phyloP scores from a whole-genome alignment of 179 eudicot species.

The Beta macrorhiza region DNA sequence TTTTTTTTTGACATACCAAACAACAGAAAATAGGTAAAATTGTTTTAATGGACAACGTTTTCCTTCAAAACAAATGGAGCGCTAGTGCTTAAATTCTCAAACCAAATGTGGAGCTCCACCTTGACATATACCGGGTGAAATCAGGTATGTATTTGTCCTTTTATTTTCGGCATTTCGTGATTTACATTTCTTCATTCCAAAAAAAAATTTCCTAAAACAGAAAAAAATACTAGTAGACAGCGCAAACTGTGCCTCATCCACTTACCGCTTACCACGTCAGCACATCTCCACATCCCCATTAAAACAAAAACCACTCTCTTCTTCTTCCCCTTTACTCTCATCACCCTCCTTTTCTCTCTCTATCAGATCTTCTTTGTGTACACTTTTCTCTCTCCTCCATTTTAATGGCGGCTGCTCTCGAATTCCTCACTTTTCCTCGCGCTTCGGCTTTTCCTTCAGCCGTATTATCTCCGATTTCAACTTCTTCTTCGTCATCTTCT shows the following conservation, averaged over 20 bases:
- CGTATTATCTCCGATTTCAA: conserved; percentile 32
- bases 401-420: conserved; percentile 53
- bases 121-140: too few species aligned
- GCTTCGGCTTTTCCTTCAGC: conserved; percentile 40
- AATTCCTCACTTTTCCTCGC: conserved; percentile 57
- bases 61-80: too few species aligned
- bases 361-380: neutral
- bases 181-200: neutral
- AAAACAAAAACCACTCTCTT: neutral
- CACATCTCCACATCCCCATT: neutral
- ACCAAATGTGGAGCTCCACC: too few species aligned
- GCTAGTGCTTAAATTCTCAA: too few species aligned
- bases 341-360: conserved; percentile 8
- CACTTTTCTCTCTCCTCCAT: conserved; percentile 18
- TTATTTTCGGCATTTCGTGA: too few species aligned
- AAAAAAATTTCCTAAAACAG: neutral
- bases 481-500: conserved; percentile 22
- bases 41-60: too few species aligned
- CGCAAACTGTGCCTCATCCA: conserved; percentile 1
- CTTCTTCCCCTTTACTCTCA: neutral
- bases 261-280: neutral
- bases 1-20: too few species aligned
- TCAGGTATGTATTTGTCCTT: too few species aligned
- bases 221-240: neutral
- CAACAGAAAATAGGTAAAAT: too few species aligned